Conservation (phyloP, 2,329 filamentous ascomycete genomes). For the Rugonectria rugulosa region DNA sequence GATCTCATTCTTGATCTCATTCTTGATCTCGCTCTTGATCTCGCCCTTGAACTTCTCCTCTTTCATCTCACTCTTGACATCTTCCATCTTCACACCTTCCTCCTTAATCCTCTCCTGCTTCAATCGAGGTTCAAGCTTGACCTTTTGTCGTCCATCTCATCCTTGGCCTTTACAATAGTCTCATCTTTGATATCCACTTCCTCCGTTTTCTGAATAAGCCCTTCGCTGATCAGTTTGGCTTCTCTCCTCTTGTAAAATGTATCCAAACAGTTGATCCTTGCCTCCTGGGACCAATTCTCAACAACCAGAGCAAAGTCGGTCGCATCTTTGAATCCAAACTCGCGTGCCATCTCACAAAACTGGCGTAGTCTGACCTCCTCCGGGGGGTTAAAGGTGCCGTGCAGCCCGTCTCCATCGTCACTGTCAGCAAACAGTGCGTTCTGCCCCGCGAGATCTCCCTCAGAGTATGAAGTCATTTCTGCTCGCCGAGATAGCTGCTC, state of each 20-base stretch:
- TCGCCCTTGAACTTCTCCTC: constrained; percentile 23
- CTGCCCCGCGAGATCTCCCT: constrained; percentile 55
- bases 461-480: constrained; percentile 61
- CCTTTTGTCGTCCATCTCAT: constrained; percentile 22
- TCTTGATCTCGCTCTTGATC: not conserved
- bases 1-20: constrained; percentile 27
- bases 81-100: constrained; percentile 15
- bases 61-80: constrained; percentile 28
- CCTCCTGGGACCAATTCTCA: constrained; percentile 87
- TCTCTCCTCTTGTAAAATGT: constrained; percentile 78
- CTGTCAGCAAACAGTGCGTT: constrained; percentile 66
- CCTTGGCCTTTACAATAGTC: constrained; percentile 18
- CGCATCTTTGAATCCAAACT: constrained; percentile 77
- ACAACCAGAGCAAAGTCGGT: constrained; percentile 90
- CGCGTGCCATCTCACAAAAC: constrained; percentile 88
- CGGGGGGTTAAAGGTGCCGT: constrained; percentile 72
- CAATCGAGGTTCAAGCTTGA: constrained; percentile 13
- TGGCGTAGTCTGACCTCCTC: constrained; percentile 78
- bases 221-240: constrained; percentile 52
- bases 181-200: constrained; percentile 31
- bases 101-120: constrained; percentile 20
- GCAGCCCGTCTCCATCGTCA: constrained; percentile 44
- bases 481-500: constrained; percentile 81
- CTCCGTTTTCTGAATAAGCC: constrained; percentile 32
- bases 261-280: constrained; percentile 80